These are phyloP conservation scores for Aureobasidium melanogenum DNA, from an alignment of 2,329 filamentous ascomycete genomes.

Conservation along the genomic window DNA sequence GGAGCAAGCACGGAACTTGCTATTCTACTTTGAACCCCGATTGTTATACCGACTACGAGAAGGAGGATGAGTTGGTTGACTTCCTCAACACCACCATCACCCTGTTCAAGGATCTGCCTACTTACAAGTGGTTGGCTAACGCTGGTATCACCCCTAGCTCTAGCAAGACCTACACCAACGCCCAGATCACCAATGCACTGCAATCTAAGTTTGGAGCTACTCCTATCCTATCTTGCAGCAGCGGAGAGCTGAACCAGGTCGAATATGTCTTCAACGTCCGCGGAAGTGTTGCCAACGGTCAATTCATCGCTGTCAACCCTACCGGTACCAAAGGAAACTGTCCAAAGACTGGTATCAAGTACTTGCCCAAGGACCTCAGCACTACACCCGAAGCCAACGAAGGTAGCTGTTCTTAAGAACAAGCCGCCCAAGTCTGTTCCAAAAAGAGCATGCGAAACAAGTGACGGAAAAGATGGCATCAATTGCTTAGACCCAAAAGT, in stretches of 20 bases:
- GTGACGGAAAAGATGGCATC: not conserved
- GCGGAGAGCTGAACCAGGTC: constrained; percentile 39
- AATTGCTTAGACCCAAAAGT: not conserved
- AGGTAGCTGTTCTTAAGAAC: constrained; percentile 4
- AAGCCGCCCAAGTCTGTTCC: not conserved
- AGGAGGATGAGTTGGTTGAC: constrained; percentile 19
- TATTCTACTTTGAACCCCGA: constrained; percentile 19
- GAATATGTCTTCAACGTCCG: constrained; percentile 54
- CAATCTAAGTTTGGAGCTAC: constrained; percentile 40
- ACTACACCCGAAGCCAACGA: constrained; percentile 4
- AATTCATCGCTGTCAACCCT: constrained; percentile 47
- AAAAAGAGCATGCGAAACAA: not conserved
- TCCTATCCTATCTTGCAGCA: constrained; percentile 50
- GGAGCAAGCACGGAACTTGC: constrained; percentile 22
- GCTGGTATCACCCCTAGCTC: constrained; percentile 50
- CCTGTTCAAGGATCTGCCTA: constrained; percentile 17
- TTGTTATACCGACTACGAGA: constrained; percentile 18
- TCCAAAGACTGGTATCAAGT: constrained; percentile 47
- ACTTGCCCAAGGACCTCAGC: constrained; percentile 44
- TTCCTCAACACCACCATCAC: constrained; percentile 19
- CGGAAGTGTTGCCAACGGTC: constrained; percentile 48
- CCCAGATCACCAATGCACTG: constrained; percentile 49
- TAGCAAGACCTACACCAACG: constrained; percentile 47
- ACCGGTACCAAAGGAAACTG: constrained; percentile 54
- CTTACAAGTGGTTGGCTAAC: constrained; percentile 35